phyloP scores from a whole-genome alignment of 2,329 filamentous ascomycete genomes.

The Dothistroma septosporum region DNA sequence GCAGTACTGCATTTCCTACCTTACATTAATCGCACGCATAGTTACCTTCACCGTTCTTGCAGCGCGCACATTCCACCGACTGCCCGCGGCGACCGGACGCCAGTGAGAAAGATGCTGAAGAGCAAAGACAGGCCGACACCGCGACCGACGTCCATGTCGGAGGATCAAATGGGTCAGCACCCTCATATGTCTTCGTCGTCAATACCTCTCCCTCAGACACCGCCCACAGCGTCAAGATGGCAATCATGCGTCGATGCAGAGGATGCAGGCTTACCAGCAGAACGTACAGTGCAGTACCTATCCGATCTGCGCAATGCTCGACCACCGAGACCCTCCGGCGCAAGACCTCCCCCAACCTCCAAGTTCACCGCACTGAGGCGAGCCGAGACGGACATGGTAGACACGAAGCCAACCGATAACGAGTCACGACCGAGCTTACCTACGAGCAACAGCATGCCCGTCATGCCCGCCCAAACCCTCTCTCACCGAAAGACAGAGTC shows the following conservation, averaged over 20 bases:
- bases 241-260: slow-evolving; percentile 20
- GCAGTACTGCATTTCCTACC: not conserved
- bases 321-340: slow-evolving; percentile 64
- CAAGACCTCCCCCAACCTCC: slow-evolving; percentile 59
- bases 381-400: slow-evolving; percentile 27
- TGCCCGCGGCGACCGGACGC: slow-evolving; percentile 9
- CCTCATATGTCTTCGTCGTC: slow-evolving; percentile 20
- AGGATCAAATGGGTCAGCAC: slow-evolving; percentile 32
- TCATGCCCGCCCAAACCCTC: slow-evolving; percentile 24
- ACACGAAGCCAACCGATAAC: slow-evolving; percentile 12
- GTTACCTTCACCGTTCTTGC: not conserved
- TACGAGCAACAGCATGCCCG: slow-evolving; percentile 32
- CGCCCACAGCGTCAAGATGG: slow-evolving; percentile 21
- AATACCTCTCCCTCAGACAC: slow-evolving; percentile 22
- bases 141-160: slow-evolving; percentile 28
- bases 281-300: slow-evolving; percentile 61
- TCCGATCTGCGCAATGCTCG: slow-evolving; percentile 66
- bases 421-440: slow-evolving; percentile 31
- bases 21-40: not conserved
- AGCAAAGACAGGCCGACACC: slow-evolving; percentile 24
- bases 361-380: slow-evolving; percentile 32
- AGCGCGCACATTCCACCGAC: slow-evolving; percentile 13
- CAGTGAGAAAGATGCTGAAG: slow-evolving; percentile 18
- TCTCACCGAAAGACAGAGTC: slow-evolving; percentile 25
- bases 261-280: slow-evolving; percentile 23